phyloP scores from a whole-genome alignment of 208 protist genomes.

The Leishmania lainsoni region DNA sequence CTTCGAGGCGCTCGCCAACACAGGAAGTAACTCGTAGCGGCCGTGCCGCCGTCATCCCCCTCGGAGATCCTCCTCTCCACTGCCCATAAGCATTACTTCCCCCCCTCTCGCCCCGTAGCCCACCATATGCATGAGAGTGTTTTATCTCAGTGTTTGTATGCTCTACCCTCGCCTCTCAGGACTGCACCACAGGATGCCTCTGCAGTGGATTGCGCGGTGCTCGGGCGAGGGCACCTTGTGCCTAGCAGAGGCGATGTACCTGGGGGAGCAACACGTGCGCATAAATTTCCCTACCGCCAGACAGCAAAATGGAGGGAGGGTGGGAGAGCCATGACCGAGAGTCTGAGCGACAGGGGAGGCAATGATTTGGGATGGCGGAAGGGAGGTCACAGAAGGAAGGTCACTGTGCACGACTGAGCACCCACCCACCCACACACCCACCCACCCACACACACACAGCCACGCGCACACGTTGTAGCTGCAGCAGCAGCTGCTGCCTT shows the following conservation, averaged over 20 bases:
- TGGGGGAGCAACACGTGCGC: not conserved
- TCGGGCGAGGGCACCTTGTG: not conserved
- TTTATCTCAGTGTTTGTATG: not conserved
- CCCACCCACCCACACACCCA: no score
- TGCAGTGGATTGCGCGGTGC: not conserved
- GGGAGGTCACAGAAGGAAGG: no score
- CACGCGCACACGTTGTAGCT: no score
- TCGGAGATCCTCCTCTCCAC: not conserved
- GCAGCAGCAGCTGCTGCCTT: no score
- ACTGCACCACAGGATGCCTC: not conserved
- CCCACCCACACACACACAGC: no score
- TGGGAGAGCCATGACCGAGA: no score
- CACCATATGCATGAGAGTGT: not conserved
- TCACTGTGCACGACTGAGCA: no score
- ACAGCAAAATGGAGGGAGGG: not conserved
- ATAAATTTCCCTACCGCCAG: not conserved
- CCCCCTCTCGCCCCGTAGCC: not conserved
- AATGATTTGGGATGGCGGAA: no score
- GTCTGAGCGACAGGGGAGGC: not conserved
- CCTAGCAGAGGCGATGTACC: not conserved
- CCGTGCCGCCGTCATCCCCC: not conserved
- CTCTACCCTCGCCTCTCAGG: not conserved
- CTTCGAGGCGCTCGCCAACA: conserved; percentile 67
- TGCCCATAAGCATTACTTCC: not conserved
- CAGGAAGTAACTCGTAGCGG: conserved; percentile 22